Base-by-base conservation (phyloP, 495 filamentous ascomycete species). In the Chaetomium fimeti region DNA sequence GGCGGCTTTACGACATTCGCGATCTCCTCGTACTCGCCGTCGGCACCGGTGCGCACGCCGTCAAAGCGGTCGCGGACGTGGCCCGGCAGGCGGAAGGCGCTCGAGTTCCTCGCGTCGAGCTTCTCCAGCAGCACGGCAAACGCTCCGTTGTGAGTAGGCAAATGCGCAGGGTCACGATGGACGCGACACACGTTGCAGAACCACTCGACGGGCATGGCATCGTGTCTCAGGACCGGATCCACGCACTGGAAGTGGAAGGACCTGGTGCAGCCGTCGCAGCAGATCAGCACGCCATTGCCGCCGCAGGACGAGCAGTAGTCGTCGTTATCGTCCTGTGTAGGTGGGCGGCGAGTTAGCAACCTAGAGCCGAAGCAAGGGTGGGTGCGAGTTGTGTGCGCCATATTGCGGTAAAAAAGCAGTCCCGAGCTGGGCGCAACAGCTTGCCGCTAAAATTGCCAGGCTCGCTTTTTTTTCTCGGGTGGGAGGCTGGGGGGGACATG, bases 191-290 rank as follows among this genome's bases (percentile, higher is more conserved):
- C 81, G 66, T 88, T 88, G 76, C 94, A 98, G 67, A 83, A 93
- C 90, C 91, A 98, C 65, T 91, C 86, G 24, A 86, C 88, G 40
- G 89, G 83, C 47, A 88, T 87, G 54, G 85, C 81, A 58, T 85
- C 80, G 51, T 83, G 78, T 55, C 85, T 80, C 66, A 92, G 76
- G 6, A 91, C 89, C 60, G 93, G 92, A 69, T 93, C 87, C 51
- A 92, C 79, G 73, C 94, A 98, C 51, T 79, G 79, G 71, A 92
- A 91, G 74, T 98, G 94, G 76, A 92, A 97, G 0, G 91, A 89
- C 52, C 89, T 85, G 20, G 84, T 82, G 78, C 94, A 98, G 54
- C 88, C 89, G 75, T 98, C 94, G 74, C 94, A 98, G 77, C 93
- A 97, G 62, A 98, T 78, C 28, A 98, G 79, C 58, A 88, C 82